Conservation (phyloP, 345 rosid species). For the Theobroma cacao region DNA sequence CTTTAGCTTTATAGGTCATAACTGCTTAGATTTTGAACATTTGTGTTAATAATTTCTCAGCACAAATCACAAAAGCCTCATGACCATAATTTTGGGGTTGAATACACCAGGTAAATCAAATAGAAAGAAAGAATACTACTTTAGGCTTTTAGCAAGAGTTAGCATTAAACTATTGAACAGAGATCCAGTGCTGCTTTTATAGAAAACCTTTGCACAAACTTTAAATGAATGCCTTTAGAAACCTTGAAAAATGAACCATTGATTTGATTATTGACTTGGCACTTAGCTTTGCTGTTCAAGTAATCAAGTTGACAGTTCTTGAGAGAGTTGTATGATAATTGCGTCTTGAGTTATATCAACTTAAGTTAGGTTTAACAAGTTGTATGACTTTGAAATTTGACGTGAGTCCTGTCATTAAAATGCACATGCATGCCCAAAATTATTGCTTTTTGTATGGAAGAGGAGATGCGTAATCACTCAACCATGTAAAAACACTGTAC, state of each 20-base stretch:
- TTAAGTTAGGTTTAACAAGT: not conserved
- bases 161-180: not conserved
- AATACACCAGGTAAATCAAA: not conserved
- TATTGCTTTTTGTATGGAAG: not conserved
- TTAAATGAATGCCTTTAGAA: not conserved
- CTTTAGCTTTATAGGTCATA: constrained; percentile 6
- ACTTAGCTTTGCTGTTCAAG: not conserved
- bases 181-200: not conserved
- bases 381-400: not conserved
- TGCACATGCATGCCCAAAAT: not conserved
- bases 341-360: not conserved
- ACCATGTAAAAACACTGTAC: not conserved
- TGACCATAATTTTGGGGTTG: not conserved
- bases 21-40: not conserved
- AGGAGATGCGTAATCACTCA: not conserved
- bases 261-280: not conserved
- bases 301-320: not conserved
- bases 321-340: not conserved
- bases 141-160: not conserved
- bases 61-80: not conserved
- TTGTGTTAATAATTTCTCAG: not conserved
- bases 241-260: not conserved
- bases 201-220: not conserved
- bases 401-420: not conserved
- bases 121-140: not conserved